A percentile compares a stretch with the other conserved stretches of the same genome.
Conservation (phyloP, 176 grass and related monocot species). For the Oryza rufipogon region DNA sequence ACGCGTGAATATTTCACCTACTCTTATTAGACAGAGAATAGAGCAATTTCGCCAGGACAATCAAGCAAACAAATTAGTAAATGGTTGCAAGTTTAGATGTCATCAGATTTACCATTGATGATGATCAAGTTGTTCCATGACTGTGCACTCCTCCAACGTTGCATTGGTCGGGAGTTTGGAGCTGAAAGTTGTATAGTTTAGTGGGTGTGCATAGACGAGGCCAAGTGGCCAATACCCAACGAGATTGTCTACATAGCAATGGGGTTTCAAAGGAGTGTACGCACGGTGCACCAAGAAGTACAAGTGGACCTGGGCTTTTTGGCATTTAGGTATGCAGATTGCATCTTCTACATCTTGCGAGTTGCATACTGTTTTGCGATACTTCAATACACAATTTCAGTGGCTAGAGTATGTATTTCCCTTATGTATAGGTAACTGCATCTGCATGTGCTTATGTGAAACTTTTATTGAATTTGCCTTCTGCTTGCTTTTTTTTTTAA, state of each 20-base stretch:
- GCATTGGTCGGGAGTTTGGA: background rate
- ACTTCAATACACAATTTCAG: background rate
- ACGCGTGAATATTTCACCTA: background rate
- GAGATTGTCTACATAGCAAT: background rate
- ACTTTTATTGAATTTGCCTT: background rate
- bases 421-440: background rate
- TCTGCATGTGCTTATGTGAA: background rate
- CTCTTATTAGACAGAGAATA: background rate
- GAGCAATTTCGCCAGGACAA: background rate
- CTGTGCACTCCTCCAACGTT: background rate
- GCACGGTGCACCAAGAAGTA: background rate
- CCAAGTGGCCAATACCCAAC: background rate
- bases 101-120: background rate
- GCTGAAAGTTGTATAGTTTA: background rate
- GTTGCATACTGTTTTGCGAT: background rate
- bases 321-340: background rate
- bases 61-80: background rate
- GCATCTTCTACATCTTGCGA: constrained; percentile 14
- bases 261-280: background rate
- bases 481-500: background rate
- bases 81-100: background rate
- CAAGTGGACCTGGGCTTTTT: background rate
- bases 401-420: background rate
- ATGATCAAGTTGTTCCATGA: background rate
- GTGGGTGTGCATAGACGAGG: background rate